A percentile compares a stretch with the other conserved stretches of the same genome.
These are phyloP conservation scores for Mucor mucedo DNA, from an alignment of 371 early-diverging fungal genomes.

Conservation along the genomic window DNA sequence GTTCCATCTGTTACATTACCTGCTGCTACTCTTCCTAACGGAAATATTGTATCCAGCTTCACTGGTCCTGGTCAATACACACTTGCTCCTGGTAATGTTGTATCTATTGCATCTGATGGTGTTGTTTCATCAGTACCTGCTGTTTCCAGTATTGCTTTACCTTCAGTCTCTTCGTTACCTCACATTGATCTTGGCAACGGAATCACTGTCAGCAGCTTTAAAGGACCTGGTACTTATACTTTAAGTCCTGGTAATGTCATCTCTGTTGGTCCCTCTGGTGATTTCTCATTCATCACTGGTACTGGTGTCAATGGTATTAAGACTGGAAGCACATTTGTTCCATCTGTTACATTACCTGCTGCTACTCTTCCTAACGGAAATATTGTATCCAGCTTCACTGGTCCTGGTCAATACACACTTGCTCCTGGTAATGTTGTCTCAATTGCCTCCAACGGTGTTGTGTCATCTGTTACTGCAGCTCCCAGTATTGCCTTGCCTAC, in stretches of 20 bases:
- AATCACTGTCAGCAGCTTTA: not conserved
- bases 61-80: not conserved
- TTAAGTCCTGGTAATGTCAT: not conserved
- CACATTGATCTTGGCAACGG: conserved; percentile 1
- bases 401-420: conserved; percentile 1
- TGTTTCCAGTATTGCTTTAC: not conserved
- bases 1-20: not conserved
- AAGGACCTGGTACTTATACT: conserved; percentile 7
- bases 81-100: conserved; percentile 8
- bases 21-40: conserved; percentile 1
- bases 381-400: not conserved
- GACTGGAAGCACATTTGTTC: not conserved
- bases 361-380: not conserved
- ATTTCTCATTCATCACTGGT: not conserved
- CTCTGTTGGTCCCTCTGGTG: not conserved
- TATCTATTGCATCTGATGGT: not conserved
- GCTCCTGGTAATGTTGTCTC: conserved; percentile 13
- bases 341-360: not conserved
- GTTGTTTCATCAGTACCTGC: not conserved
- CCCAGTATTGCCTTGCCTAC: conserved; percentile 3
- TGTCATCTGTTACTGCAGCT: not conserved
- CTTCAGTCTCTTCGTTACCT: not conserved
- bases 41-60: not conserved
- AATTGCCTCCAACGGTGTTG: not conserved
- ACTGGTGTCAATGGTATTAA: not conserved